These are phyloP conservation scores for Botryosphaeria dothidea DNA, from an alignment of 2,329 filamentous ascomycete species.

Conservation along the genomic window DNA sequence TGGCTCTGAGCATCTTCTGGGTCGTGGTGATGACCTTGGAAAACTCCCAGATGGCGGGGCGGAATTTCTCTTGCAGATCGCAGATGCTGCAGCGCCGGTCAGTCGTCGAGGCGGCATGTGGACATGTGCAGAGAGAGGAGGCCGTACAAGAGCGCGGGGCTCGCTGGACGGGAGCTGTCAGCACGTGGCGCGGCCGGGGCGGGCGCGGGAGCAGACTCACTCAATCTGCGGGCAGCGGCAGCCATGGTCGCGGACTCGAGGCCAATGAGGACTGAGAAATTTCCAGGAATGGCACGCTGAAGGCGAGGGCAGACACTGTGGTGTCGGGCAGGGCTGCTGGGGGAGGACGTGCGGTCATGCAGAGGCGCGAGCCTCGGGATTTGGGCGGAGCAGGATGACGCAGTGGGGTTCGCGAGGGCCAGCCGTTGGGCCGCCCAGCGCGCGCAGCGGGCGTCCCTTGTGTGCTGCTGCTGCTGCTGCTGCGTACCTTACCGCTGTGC, in stretches of 20 bases:
- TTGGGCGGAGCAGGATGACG: slow-evolving; percentile 10
- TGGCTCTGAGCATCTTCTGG: slow-evolving; percentile 54
- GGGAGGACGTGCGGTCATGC: slow-evolving; percentile 14
- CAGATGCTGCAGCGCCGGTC: slow-evolving; percentile 65
- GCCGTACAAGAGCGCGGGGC: slow-evolving; percentile 43
- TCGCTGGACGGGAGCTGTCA: slow-evolving; percentile 26
- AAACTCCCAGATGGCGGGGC: slow-evolving; percentile 79
- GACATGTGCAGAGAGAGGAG: slow-evolving; percentile 6
- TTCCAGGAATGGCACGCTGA: not conserved
- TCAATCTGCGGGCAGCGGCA: slow-evolving; percentile 15
- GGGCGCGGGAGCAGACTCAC: slow-evolving; percentile 1
- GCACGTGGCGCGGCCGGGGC: slow-evolving; percentile 1
- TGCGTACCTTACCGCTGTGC: not conserved
- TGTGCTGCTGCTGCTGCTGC: not conserved
- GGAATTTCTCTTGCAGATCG: slow-evolving; percentile 93
- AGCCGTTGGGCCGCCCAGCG: slow-evolving; percentile 2
- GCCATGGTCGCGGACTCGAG: not conserved
- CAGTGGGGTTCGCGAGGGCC: not conserved
- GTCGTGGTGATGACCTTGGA: slow-evolving; percentile 65
- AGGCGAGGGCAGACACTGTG: not conserved
- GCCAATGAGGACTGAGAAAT: slow-evolving; percentile 3
- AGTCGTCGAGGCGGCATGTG: not conserved
- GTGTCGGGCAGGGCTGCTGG: slow-evolving; percentile 7
- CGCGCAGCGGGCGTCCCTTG: not conserved
- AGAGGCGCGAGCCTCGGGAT: slow-evolving; percentile 11